Evolutionary conservation across 148 eudicot species (phyloP).

Genomic region (Mesembryanthemum crystallinum): DNA sequence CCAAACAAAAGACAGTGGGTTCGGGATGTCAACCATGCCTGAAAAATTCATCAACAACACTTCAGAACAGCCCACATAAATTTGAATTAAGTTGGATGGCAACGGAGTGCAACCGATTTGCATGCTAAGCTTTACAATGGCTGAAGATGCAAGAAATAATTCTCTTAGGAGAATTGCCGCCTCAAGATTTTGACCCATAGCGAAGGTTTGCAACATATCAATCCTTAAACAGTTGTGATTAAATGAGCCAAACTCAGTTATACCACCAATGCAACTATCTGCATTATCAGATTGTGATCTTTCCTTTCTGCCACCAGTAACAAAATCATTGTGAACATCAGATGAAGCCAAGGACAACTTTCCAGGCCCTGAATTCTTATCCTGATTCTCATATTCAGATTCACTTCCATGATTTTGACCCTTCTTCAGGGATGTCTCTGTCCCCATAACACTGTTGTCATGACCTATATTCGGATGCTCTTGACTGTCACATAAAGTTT

Average conservation of each 20-base stretch:
- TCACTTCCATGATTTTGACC: slow-evolving; percentile 20
- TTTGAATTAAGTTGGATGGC: slow-evolving; percentile 41
- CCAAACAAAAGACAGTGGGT: slow-evolving; percentile 48
- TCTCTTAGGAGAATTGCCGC: slow-evolving; percentile 66
- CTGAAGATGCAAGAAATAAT: slow-evolving; percentile 66
- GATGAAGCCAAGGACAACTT: slow-evolving; percentile 22
- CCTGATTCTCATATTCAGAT: slow-evolving; percentile 20
- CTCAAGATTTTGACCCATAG: slow-evolving; percentile 62
- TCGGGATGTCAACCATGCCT: slow-evolving; percentile 35
- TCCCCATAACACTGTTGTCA: slow-evolving; percentile 14
- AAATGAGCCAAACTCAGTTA: slow-evolving; percentile 39
- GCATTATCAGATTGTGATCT: slow-evolving; percentile 22
- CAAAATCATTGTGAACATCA: slow-evolving; percentile 18
- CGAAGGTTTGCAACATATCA: slow-evolving; percentile 46
- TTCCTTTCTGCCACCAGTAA: slow-evolving; percentile 27
- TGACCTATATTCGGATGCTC: slow-evolving; percentile 21
- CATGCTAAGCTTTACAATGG: slow-evolving; percentile 58
- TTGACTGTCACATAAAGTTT: slow-evolving; percentile 20
- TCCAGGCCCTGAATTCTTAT: slow-evolving; percentile 21
- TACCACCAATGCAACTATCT: slow-evolving; percentile 27
- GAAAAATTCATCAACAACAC: slow-evolving; percentile 54
- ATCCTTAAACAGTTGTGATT: slow-evolving; percentile 32
- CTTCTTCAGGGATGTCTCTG: slow-evolving; percentile 25
- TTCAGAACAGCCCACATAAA: slow-evolving; percentile 53
- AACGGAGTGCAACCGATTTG: slow-evolving; percentile 43